Conservation (phyloP, 2,329 filamentous ascomycete genomes). For the Ploettnerulaceae sp. region DNA sequence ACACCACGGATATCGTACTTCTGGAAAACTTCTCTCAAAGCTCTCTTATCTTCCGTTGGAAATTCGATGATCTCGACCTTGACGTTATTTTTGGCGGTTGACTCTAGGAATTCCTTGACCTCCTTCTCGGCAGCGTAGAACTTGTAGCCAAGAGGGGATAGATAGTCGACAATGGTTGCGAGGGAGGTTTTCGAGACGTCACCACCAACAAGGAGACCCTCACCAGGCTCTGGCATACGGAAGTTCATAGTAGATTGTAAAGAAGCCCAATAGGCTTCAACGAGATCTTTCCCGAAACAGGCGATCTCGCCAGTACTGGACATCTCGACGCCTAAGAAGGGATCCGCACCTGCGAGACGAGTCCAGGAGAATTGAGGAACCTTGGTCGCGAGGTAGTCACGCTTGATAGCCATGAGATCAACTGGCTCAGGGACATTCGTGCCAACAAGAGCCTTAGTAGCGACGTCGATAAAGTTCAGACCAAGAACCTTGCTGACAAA, state of each 20-base stretch:
- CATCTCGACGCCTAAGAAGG: constrained; percentile 98
- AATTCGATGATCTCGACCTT: constrained; percentile 90
- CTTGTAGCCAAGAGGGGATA: constrained; percentile 89
- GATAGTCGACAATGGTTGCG: constrained; percentile 75
- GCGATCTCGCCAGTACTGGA: constrained; percentile 95
- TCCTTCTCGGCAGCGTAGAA: constrained; percentile 78
- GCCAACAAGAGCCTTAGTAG: constrained; percentile 85
- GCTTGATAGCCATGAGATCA: constrained; percentile 84
- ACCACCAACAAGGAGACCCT: constrained; percentile 92
- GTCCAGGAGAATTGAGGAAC: constrained; percentile 99
- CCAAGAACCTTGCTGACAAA: constrained; percentile 97
- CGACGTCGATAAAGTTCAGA: constrained; percentile 93
- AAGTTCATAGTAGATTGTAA: constrained; percentile 99
- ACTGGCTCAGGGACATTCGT: constrained; percentile 77
- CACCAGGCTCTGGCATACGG: constrained; percentile 88
- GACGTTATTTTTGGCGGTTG: constrained; percentile 59
- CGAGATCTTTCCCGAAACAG: constrained; percentile 92
- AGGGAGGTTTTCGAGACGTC: constrained; percentile 68
- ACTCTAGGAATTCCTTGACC: constrained; percentile 81
- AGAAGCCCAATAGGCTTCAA: constrained; percentile 97
- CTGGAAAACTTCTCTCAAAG: constrained; percentile 88
- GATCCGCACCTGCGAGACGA: constrained; percentile 91
- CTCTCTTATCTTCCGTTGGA: constrained; percentile 92
- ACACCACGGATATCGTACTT: constrained; percentile 95
- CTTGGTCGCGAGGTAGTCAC: constrained; percentile 93